phyloP scores from a whole-genome alignment of 1,284 basidiomycete genomes.

The Nidula niveotomentosa region DNA sequence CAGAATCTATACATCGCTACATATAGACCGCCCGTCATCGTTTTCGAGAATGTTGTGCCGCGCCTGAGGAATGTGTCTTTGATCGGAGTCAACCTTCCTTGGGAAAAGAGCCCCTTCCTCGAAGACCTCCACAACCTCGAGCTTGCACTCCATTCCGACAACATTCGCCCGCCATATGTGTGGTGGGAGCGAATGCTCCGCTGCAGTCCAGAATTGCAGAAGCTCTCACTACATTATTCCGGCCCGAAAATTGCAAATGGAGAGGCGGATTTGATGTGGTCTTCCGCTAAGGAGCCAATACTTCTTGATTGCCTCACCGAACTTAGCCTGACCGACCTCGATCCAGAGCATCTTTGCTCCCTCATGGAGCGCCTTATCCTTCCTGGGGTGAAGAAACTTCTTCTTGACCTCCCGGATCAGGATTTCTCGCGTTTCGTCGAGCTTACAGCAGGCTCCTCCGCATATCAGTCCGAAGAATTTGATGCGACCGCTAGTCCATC shows the following conservation, averaged over 20 bases:
- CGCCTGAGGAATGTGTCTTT: constrained; percentile 51
- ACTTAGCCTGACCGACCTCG: constrained; percentile 51
- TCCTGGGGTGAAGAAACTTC: constrained; percentile 41
- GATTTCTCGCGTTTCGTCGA: constrained; percentile 48
- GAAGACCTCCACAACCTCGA: constrained; percentile 47
- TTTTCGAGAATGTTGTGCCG: constrained; percentile 51
- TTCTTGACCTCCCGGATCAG: constrained; percentile 50
- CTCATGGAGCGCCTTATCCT: constrained; percentile 42
- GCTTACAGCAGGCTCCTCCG: constrained; percentile 30
- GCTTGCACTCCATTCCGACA: constrained; percentile 58
- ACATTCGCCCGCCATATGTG: constrained; percentile 51
- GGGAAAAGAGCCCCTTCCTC: constrained; percentile 53
- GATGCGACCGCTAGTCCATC: not conserved
- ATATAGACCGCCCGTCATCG: constrained; percentile 52
- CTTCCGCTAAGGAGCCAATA: constrained; percentile 27
- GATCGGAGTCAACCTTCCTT: constrained; percentile 64
- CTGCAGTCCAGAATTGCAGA: constrained; percentile 42
- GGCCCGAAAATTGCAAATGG: constrained; percentile 41
- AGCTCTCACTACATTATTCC: constrained; percentile 55
- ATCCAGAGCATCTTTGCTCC: constrained; percentile 46
- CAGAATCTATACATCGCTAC: constrained; percentile 52
- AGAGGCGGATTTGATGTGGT: constrained; percentile 29
- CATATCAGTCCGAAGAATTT: too few relatives aligned
- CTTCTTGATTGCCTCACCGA: constrained; percentile 39
- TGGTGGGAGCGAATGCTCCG: constrained; percentile 53